These are phyloP conservation scores for Verticillium isaacii DNA, from an alignment of 2,329 filamentous ascomycete genomes.

Conservation along the genomic window DNA sequence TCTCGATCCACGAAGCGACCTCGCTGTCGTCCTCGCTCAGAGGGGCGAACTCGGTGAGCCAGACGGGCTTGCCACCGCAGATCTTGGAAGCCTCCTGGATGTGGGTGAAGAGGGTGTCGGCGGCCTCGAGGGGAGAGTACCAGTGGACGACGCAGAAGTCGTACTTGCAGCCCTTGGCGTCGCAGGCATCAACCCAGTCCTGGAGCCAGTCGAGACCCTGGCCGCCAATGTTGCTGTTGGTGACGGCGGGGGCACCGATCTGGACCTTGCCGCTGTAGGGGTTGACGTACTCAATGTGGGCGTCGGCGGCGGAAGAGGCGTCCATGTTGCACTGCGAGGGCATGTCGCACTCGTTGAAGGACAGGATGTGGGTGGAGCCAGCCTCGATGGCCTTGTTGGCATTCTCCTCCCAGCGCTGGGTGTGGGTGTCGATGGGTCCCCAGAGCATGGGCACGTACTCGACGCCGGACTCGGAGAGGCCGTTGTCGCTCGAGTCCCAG, in stretches of 20 bases:
- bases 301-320: conserved; percentile 44
- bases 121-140: conserved; percentile 48
- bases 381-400: conserved; percentile 45
- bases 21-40: conserved; percentile 30
- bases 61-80: conserved; percentile 48
- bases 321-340: conserved; percentile 53
- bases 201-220: conserved; percentile 55
- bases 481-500: conserved; percentile 51
- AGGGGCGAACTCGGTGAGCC: conserved; percentile 62
- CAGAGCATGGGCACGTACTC: conserved; percentile 66
- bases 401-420: conserved; percentile 42
- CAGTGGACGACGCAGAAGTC: conserved; percentile 62
- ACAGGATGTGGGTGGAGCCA: conserved; percentile 54
- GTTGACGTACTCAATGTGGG: conserved; percentile 51
- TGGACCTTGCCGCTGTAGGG: conserved; percentile 46
- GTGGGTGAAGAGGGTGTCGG: conserved; percentile 50
- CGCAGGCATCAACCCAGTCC: conserved; percentile 47
- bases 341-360: conserved; percentile 71
- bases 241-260: conserved; percentile 57
- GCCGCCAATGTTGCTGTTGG: conserved; percentile 47
- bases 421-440: conserved; percentile 41
- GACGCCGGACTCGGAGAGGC: conserved; percentile 34
- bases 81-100: conserved; percentile 38
- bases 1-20: conserved; percentile 37
- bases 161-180: conserved; percentile 40